Percentiles rank a stretch among this genome's conserved stretches.
Evolutionary conservation across 2,329 filamentous ascomycete species (phyloP).

Genomic region (Thelonectria olida): DNA sequence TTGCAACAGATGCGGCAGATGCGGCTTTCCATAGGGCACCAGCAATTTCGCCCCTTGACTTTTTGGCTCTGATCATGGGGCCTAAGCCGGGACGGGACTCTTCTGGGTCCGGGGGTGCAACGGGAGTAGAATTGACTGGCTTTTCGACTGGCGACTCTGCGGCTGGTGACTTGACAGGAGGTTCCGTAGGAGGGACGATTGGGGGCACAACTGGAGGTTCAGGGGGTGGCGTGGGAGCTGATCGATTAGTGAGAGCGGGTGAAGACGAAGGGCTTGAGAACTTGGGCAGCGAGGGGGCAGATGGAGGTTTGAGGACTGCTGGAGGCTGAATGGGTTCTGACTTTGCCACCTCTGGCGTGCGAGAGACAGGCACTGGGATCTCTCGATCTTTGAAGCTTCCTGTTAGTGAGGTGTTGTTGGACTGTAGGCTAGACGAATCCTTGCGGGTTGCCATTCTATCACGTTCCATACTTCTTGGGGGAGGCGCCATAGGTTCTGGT

Average conservation of each 20-base stretch:
- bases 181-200: slow-evolving; percentile 9
- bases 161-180: slow-evolving; percentile 5
- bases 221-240: slow-evolving; percentile 41
- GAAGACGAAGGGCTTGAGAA: slow-evolving; percentile 35
- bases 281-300: slow-evolving; percentile 36
- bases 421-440: slow-evolving; percentile 48
- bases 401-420: slow-evolving; percentile 38
- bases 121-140: slow-evolving; percentile 32
- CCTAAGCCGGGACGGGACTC: slow-evolving; percentile 60
- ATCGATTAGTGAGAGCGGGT: slow-evolving; percentile 23
- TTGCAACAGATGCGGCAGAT: slow-evolving; percentile 60
- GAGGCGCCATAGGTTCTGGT: slow-evolving; percentile 56
- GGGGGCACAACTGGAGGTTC: slow-evolving; percentile 32
- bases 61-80: slow-evolving; percentile 89
- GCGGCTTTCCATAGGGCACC: slow-evolving; percentile 80
- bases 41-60: slow-evolving; percentile 76
- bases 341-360: slow-evolving; percentile 31
- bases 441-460: slow-evolving; percentile 59
- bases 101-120: slow-evolving; percentile 19
- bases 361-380: slow-evolving; percentile 31
- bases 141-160: slow-evolving; percentile 17
- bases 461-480: slow-evolving; percentile 56
- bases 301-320: slow-evolving; percentile 32
- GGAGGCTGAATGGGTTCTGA: slow-evolving; percentile 28
- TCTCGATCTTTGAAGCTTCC: slow-evolving; percentile 47